Percentiles rank a stretch among this genome's conserved stretches.
Evolutionary conservation across 2,329 filamentous ascomycete species (phyloP).

Genomic region (Penicillium polonicum): DNA sequence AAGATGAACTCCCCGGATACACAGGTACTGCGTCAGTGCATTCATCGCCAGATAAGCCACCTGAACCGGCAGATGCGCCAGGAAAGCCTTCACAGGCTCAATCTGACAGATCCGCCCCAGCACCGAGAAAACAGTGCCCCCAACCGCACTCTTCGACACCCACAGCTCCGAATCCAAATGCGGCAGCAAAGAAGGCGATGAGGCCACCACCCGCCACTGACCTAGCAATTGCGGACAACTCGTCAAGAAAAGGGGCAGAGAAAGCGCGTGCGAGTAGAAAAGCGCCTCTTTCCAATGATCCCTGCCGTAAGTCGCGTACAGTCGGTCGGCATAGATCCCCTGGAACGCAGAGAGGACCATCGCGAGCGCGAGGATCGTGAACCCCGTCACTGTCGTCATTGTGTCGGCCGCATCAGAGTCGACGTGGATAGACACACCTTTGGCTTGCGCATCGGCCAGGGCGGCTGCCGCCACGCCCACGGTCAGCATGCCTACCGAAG

Average conservation of each 20-base stretch:
- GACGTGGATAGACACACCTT: conserved; percentile 53
- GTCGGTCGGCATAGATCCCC: conserved; percentile 90
- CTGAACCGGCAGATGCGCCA: conserved; percentile 35
- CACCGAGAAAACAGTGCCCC: conserved; percentile 13
- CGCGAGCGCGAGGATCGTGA: conserved; percentile 79
- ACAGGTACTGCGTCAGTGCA: conserved; percentile 87
- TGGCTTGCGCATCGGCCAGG: conserved; percentile 82
- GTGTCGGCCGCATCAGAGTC: conserved; percentile 32
- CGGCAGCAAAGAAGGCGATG: conserved; percentile 35
- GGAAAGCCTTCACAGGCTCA: conserved; percentile 23
- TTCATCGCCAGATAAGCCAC: conserved; percentile 45
- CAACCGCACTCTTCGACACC: background rate
- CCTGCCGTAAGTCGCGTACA: conserved; percentile 77
- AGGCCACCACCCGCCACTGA: conserved; percentile 38
- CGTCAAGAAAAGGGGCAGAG: conserved; percentile 46
- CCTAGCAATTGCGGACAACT: conserved; percentile 35
- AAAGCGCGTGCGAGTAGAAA: conserved; percentile 75
- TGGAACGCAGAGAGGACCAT: conserved; percentile 90
- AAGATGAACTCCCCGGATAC: conserved; percentile 94
- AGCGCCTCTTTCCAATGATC: conserved; percentile 91
- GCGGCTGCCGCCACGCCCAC: conserved; percentile 83
- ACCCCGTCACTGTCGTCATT: conserved; percentile 58
- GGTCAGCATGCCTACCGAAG: conserved; percentile 80
- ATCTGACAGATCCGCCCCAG: conserved; percentile 16
- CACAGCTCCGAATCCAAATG: background rate